Evolutionary conservation across 768 basidiomycete genomes (phyloP).

Genomic region (Clitopilus hobsonii): DNA sequence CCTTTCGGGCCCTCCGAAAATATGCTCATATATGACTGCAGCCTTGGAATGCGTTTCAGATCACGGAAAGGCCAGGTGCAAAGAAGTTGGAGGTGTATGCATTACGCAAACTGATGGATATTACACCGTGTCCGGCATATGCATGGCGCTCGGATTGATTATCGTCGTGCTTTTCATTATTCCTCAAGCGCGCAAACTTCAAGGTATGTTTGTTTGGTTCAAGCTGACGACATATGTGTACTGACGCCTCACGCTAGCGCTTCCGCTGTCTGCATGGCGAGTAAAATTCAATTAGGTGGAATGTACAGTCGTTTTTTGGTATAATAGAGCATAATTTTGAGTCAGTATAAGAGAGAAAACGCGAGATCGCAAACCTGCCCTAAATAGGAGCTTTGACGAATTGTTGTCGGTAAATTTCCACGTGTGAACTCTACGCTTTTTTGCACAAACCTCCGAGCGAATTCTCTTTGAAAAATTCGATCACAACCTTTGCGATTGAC

Average conservation of each 20-base stretch:
- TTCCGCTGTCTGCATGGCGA: slow-evolving; percentile 72
- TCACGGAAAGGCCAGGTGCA: slow-evolving; percentile 77
- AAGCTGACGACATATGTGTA: slow-evolving; percentile 1
- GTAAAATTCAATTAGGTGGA: slow-evolving; percentile 40
- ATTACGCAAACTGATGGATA: slow-evolving; percentile 88
- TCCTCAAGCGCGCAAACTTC: slow-evolving; percentile 80
- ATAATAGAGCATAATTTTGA: background rate
- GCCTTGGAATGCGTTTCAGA: slow-evolving; percentile 91
- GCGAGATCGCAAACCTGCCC: slow-evolving; percentile 28
- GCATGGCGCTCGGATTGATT: slow-evolving; percentile 69
- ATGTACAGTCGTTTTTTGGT: background rate
- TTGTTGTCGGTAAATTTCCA: slow-evolving; percentile 30
- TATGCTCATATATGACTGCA: slow-evolving; percentile 22
- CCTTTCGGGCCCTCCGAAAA: too few species aligned
- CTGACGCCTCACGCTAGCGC: slow-evolving; percentile 32
- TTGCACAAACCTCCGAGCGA: slow-evolving; percentile 19
- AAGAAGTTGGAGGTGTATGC: slow-evolving; percentile 73
- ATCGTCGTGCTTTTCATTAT: slow-evolving; percentile 74
- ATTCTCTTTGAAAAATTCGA: slow-evolving; percentile 26
- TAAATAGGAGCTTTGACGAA: slow-evolving; percentile 22
- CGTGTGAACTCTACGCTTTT: slow-evolving; percentile 27
- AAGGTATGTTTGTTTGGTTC: slow-evolving; percentile 53
- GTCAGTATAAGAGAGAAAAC: background rate
- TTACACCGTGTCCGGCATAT: slow-evolving; percentile 78
- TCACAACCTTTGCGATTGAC: slow-evolving; percentile 17